These are phyloP conservation scores for Galerina marginata DNA, from an alignment of 768 basidiomycete species.

Conservation along the genomic window DNA sequence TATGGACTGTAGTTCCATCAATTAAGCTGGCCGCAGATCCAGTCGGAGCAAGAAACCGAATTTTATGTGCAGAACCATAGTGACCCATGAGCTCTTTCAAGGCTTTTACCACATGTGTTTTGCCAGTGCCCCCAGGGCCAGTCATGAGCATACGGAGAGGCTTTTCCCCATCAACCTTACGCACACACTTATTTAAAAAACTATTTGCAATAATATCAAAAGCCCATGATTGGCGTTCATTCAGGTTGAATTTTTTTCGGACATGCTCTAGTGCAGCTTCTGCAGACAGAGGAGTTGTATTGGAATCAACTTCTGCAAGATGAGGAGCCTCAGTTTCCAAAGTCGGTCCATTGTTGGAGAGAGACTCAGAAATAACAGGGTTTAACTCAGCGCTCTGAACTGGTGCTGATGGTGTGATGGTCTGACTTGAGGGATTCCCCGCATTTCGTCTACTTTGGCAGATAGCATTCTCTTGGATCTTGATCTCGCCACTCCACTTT, in stretches of 20 bases:
- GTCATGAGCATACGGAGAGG: constrained; percentile 12
- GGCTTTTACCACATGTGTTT: constrained; percentile 34
- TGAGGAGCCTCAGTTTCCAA: too few species aligned
- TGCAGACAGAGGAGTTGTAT: too few species aligned
- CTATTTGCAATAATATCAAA: neutral
- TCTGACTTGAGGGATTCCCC: neutral
- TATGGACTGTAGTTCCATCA: constrained; percentile 32
- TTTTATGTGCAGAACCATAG: constrained; percentile 24
- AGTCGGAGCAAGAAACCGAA: constrained; percentile 34
- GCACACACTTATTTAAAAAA: neutral
- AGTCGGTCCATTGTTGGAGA: too few species aligned
- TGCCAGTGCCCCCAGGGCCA: constrained; percentile 39
- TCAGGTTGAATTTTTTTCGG: too few species aligned
- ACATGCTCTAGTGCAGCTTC: too few species aligned
- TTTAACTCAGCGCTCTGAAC: too few species aligned
- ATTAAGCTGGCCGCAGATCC: constrained; percentile 35
- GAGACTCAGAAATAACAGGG: too few species aligned
- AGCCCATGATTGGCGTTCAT: neutral
- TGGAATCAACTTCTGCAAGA: too few species aligned
- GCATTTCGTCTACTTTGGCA: neutral
- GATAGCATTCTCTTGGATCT: neutral
- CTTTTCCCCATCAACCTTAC: neutral
- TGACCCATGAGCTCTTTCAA: constrained; percentile 26
- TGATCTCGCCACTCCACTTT: neutral
- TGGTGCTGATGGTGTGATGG: neutral